Base-by-base conservation (phyloP, 106 monocot species). In the Cymbidium sinense region DNA sequence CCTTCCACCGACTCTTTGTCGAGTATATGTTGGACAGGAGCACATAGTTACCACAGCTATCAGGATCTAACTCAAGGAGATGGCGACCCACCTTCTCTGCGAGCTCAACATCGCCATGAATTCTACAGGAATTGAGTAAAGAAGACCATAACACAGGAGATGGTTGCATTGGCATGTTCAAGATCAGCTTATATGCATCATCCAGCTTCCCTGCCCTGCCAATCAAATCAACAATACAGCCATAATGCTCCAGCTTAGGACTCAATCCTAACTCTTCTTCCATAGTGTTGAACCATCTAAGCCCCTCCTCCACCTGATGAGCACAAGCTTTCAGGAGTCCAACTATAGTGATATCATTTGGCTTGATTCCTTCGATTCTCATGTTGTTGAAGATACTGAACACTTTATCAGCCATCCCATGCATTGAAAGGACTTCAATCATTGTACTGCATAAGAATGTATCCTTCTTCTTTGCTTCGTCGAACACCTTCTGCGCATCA, bases 221-320 rank as follows among this genome's bases (percentile, higher is more conserved):
- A 80, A 95, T 74, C 5, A 93, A 83, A 50, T 90, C 90, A 39
- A 95, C 88, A 77, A 95, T 77, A 78, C 93, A 93, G 21, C 88
- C 87, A 47, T 95, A 95, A 20, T 93, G 92, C 64, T 84, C 83
- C n/a, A 85, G 18, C 21, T 65, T 84, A 2, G 92, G 90, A 50
- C 25, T 36, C 18, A 93, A 64, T 7, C 74, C 79, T 41, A 86
- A 86, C 9, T 76, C 34, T 34, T 19, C 70, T 65, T 78, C 78
- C 90, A 93, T 90, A 19, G 29, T 76, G 52, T 88, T 83, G 43
- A 95, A 93, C 77, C 77, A 90, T 30, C 65, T 75, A 17, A 90
- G 80, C 23, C 95, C 93, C 54, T 90, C 84, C 27, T 85, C 84
- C 19, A 95, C 33, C 0, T 88, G 76, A 79, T 80, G 85, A 70